Conservation (phyloP, 2,329 filamentous ascomycete genomes). For the Zasmidium angulare region DNA sequence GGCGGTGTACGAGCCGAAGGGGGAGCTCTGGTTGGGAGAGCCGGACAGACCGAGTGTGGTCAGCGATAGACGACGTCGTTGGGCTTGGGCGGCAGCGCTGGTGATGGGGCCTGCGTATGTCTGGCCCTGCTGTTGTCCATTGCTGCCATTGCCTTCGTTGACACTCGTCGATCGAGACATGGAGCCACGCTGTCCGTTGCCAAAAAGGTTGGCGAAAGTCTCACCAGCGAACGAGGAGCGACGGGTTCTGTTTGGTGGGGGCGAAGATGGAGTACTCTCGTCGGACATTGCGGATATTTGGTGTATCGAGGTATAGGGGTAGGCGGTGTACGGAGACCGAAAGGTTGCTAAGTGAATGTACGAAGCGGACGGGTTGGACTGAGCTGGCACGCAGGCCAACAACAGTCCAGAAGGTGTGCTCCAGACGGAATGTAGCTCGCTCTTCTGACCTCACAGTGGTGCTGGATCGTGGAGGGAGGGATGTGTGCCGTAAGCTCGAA, state of each 20-base stretch:
- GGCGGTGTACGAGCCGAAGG: constrained; percentile 43
- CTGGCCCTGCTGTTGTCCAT: constrained; percentile 23
- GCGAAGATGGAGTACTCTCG: constrained; percentile 14
- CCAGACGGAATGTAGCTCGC: not conserved
- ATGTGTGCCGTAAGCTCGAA: not conserved
- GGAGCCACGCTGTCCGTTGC: constrained; percentile 30
- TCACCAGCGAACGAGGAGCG: constrained; percentile 50
- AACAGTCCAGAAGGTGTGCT: not conserved
- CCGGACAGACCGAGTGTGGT: constrained; percentile 50
- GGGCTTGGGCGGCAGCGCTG: constrained; percentile 49
- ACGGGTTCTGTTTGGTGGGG: constrained; percentile 34
- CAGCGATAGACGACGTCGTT: constrained; percentile 50
- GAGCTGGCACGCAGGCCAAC: not conserved
- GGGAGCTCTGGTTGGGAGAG: constrained; percentile 44
- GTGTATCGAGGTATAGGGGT: not conserved
- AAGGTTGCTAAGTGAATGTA: not conserved
- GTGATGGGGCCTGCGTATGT: constrained; percentile 48
- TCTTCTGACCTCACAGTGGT: not conserved
- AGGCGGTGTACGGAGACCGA: constrained; percentile 2
- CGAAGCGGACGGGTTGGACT: not conserved
- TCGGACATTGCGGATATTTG: constrained; percentile 20
- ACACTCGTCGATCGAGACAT: constrained; percentile 32
- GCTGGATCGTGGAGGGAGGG: not conserved
- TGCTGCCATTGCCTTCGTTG: constrained; percentile 30
- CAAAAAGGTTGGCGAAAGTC: constrained; percentile 51